Base-by-base conservation (phyloP, 257 asterid genomes). In the Solanum medicagineum region DNA sequence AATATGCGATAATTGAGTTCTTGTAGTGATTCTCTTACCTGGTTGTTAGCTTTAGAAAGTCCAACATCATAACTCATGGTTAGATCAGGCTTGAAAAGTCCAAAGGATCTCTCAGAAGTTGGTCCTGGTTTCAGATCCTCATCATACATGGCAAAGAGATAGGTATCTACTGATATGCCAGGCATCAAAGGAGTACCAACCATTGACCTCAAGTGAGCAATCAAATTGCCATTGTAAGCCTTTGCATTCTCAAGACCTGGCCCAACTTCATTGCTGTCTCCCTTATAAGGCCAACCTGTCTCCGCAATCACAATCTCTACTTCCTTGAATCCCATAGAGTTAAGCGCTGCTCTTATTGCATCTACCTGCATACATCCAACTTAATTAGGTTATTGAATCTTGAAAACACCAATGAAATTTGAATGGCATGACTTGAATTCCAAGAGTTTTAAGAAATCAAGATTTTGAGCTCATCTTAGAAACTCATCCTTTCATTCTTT, bases 141-240 rank as follows among this genome's bases (percentile, higher is more conserved):
- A 55, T 94, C 94, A 47, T 91, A 94, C 83, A 93, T 44, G 1
- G 98, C 94, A 80, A 94, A 94, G 19, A 94, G 94, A 81, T 92
- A 93, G 7, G 95, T 92, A 16, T 92, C 97, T 47, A 92, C 87
- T 10, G 98, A 93, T 86, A 84, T 89, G 10, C 92, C 95, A 0
- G 97, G 97, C 98, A 94, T 94, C 89, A 94, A 85, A 4, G 98
- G 98, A 62, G 97, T 94, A 54, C 98, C 97, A 5, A 89, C 93
- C 92, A 86, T 85, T 6, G 97, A 93, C 73, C 91, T 92, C 82
- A 94, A 85, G 69, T 90, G 94, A 17, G 92, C 84, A 47, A 94
- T 83, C 90, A 94, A 86, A 80, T 94, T 94, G 19, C 86, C 90
- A 77, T 89, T 90, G 60, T 92, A 94, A 49, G 95, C 94, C 90